Evolutionary conservation across 1,284 basidiomycete species (phyloP), one percentile per base, ranked within the genome.

Genomic region (Apiotrichum porosum): DNA sequence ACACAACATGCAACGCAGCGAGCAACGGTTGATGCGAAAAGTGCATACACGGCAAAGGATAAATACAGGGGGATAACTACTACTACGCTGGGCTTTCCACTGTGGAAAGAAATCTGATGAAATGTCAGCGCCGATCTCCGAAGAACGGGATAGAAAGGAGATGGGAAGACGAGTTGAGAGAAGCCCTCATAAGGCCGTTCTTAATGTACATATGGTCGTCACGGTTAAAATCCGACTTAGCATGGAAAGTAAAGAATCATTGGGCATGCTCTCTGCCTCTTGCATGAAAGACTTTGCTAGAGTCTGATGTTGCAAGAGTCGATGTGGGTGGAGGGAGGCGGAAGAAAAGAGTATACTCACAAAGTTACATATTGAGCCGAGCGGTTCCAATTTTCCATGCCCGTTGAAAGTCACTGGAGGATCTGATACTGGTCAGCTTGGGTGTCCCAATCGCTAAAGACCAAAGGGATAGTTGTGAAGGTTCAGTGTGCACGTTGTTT

Each of bases 161-260:
- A n/a, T n/a, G n/a, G 21, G 17, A 34, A 26, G 35, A 17, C 24
- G 33, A 13, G 26, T 28, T 6, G 26, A 37, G 42, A 31, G 40
- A 44, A 55, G 63, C 61, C 64, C 64, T 68, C 64, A 66, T 58
- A 45, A 58, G 62, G 64, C 64, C 64, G 63, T 64, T 66, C 62
- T 68, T 65, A 68, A 61, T 61, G 55, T 66, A 68, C 68, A 52
- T 63, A 53, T 47, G 49, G 51, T 61, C 63, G 54, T 70, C 68
- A 68, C 35, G 63, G 61, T 63, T 50, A 37, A 31, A 43, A 52
- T 70, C 66, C 59, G 66, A 56, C 52, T 70, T 68, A 69, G 68
- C 68, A 69, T 69, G 66, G 68, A 70, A 58, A 61, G 56, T 58
- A 61, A 60, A 61, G 67, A 59, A 67, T 70, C 68, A 24, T 47